Percentiles rank a stretch among this genome's conserved stretches.
Conservation (phyloP, 2,329 filamentous ascomycete genomes). For the Raffaelea albimanens region DNA sequence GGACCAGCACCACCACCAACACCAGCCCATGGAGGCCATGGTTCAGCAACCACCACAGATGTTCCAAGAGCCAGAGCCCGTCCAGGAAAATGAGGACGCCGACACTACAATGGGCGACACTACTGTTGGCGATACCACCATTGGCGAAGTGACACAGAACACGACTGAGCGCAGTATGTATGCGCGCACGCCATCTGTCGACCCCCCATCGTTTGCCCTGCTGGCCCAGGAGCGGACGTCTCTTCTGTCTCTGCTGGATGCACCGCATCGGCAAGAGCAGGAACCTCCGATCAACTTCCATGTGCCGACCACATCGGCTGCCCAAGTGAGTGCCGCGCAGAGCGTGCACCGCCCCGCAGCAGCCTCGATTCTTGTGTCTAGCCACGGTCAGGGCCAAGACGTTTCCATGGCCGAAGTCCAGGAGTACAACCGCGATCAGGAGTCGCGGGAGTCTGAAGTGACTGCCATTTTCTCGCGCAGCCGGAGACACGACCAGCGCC, state of each 20-base stretch:
- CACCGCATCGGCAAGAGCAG: conserved; percentile 33
- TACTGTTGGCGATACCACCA: neutral
- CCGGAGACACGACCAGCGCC: neutral
- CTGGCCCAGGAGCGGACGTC: conserved; percentile 45
- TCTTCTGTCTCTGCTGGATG: conserved; percentile 51
- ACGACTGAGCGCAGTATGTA: conserved; percentile 27
- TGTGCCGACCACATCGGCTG: conserved; percentile 27
- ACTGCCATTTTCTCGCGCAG: neutral
- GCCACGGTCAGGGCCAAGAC: neutral
- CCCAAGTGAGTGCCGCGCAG: neutral
- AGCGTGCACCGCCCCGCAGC: no score
- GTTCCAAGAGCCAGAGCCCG: conserved; percentile 21
- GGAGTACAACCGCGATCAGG: neutral
- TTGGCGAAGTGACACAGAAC: conserved; percentile 12
- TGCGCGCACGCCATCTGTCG: conserved; percentile 51
- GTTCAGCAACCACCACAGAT: conserved; percentile 8
- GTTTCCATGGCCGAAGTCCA: neutral
- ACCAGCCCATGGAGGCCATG: neutral
- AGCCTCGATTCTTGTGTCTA: neutral
- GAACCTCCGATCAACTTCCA: conserved; percentile 22
- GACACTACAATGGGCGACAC: conserved; percentile 2
- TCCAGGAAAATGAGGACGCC: conserved; percentile 18
- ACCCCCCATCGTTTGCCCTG: conserved; percentile 50
- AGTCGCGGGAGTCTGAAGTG: neutral
- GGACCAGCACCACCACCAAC: neutral